Evolutionary conservation across 2,329 filamentous ascomycete species (phyloP).

Genomic region (Colletotrichum falcatum): DNA sequence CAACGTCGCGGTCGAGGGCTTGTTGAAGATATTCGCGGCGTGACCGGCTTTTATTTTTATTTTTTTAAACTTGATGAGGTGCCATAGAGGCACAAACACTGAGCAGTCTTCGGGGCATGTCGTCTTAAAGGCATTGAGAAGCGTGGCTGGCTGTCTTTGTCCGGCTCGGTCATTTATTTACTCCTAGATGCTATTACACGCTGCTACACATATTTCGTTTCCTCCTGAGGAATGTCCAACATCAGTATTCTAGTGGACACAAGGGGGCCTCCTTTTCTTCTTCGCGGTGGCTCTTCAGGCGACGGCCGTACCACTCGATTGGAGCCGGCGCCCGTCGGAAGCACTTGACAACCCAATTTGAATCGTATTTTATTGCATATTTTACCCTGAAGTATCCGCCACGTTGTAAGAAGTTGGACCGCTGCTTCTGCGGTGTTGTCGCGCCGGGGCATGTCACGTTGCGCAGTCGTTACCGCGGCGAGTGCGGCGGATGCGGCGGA

Average conservation of each 20-base stretch:
- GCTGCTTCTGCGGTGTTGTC: no score
- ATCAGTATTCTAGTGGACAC: background rate
- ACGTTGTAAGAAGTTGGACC: no score
- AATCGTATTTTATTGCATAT: background rate
- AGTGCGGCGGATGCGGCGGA: background rate
- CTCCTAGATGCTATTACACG: background rate
- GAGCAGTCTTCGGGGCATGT: no score
- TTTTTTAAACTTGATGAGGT: background rate
- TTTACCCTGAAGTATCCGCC: background rate
- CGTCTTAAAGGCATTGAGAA: background rate
- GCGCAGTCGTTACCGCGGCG: background rate
- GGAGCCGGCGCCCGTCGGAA: background rate
- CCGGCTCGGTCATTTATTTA: background rate
- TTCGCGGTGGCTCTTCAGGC: background rate
- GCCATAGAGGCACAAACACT: no score
- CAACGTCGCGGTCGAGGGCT: conserved; percentile 66
- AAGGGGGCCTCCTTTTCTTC: background rate
- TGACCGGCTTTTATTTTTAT: background rate
- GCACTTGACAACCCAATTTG: background rate
- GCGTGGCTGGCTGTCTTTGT: background rate
- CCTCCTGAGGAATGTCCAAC: background rate
- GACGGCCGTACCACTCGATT: no score
- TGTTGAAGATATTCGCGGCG: conserved; percentile 63
- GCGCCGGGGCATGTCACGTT: background rate
- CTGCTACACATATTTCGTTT: background rate